Conservation (phyloP, 2,329 filamentous ascomycete genomes). For the Aspergillus novofumigatus region DNA sequence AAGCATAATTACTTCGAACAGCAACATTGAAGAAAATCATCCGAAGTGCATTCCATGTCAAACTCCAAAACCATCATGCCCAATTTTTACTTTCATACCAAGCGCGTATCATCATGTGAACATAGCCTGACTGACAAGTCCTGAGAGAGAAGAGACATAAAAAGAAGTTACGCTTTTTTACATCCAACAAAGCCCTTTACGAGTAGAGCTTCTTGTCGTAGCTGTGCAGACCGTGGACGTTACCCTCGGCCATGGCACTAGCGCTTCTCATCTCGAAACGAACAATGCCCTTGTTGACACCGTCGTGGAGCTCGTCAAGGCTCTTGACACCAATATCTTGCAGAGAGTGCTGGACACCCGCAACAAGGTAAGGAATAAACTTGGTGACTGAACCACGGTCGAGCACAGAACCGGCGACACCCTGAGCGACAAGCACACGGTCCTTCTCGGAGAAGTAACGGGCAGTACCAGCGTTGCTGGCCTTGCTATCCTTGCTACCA, state of each 20-base stretch:
- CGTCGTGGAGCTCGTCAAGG: conserved; percentile 69
- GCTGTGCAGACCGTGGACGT: conserved; percentile 92
- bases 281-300: conserved; percentile 68
- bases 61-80: conserved; percentile 31
- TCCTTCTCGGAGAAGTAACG: conserved; percentile 98
- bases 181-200: conserved; percentile 45
- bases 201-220: conserved; percentile 99
- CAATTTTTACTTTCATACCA: conserved; percentile 29
- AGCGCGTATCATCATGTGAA: conserved; percentile 26
- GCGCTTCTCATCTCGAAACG: conserved; percentile 93
- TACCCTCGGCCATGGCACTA: conserved; percentile 92
- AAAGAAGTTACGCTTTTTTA: conserved; percentile 14
- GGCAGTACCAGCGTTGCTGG: conserved; percentile 85
- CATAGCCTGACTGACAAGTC: conserved; percentile 20
- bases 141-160: conserved; percentile 14
- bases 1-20: neutral
- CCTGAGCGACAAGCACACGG: conserved; percentile 90
- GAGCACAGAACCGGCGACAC: conserved; percentile 70
- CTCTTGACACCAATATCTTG: conserved; percentile 91
- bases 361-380: conserved; percentile 92
- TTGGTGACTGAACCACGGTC: conserved; percentile 74
- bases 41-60: conserved; percentile 18
- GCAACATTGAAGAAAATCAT: neutral
- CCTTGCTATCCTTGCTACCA: conserved; percentile 64
- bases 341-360: conserved; percentile 93